Evolutionary conservation across 1,284 basidiomycete genomes (phyloP).

Genomic region (Takashimella tepidaria): DNA sequence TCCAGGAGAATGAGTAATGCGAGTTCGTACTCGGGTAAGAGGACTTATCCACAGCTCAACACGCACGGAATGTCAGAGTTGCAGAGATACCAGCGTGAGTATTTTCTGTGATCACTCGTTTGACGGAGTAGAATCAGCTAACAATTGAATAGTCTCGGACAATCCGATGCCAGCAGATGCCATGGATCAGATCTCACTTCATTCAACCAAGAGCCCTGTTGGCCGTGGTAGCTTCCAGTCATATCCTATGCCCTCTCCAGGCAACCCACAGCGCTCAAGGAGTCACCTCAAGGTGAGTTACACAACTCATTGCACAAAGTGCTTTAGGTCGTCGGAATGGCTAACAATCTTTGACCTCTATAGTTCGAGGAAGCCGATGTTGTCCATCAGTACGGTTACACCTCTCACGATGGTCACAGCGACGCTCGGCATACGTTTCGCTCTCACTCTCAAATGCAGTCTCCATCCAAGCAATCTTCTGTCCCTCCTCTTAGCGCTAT

Average conservation of each 20-base stretch:
- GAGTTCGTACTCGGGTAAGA: conserved; percentile 7
- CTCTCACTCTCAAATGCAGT: conserved; percentile 14
- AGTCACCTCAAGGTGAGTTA: conserved; percentile 32
- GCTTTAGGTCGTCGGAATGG: neutral
- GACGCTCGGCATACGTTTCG: conserved; percentile 28
- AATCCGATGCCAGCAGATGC: conserved; percentile 43
- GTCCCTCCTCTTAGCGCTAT: neutral
- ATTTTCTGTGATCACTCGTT: neutral
- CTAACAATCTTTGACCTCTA: too few relatives aligned
- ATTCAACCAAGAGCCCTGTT: conserved; percentile 18
- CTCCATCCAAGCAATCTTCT: conserved; percentile 1
- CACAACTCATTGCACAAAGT: neutral
- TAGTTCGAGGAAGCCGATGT: conserved; percentile 44
- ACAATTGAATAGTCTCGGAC: conserved; percentile 35
- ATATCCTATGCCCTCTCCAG: conserved; percentile 4
- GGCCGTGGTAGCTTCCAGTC: conserved; percentile 7
- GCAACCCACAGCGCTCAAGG: conserved; percentile 21
- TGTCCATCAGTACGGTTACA: conserved; percentile 45
- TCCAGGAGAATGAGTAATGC: conserved; percentile 29
- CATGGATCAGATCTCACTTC: conserved; percentile 35
- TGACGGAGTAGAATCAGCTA: neutral
- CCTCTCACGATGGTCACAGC: conserved; percentile 17
- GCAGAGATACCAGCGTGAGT: conserved; percentile 39
- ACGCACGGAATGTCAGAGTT: conserved; percentile 37
- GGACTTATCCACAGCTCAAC: conserved; percentile 5